Conservation (phyloP, 345 rosid genomes). For the Triadica sebifera region DNA sequence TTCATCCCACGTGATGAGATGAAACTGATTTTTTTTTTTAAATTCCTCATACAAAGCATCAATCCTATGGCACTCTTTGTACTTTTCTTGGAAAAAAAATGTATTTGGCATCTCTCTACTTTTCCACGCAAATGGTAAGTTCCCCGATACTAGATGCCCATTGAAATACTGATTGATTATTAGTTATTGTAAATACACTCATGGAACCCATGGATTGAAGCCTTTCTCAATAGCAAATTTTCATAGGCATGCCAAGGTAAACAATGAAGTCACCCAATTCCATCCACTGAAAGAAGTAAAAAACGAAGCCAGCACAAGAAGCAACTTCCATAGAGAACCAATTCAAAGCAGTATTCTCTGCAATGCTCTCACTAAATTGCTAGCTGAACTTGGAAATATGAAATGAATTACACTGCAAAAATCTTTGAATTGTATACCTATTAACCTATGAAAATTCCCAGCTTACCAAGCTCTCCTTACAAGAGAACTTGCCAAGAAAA, state of each 20-base stretch:
- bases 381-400: background rate
- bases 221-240: background rate
- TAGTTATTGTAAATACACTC: constrained; percentile 7
- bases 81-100: constrained; percentile 4
- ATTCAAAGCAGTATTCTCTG: constrained; percentile 12
- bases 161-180: background rate
- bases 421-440: background rate
- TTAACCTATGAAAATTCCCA: background rate
- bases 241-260: constrained; percentile 4
- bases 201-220: background rate
- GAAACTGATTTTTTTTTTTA: too few relatives aligned
- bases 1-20: constrained; percentile 50
- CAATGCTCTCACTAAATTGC: constrained; percentile 9
- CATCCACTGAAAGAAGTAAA: constrained; percentile 16
- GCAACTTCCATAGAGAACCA: constrained; percentile 5
- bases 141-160: constrained; percentile 7
- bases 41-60: background rate
- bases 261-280: constrained; percentile 11
- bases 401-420: background rate
- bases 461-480: background rate
- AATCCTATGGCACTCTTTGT: constrained; percentile 3
- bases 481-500: background rate
- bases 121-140: constrained; percentile 1
- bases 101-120: constrained; percentile 4
- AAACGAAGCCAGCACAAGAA: constrained; percentile 6